Conservation (phyloP, 345 rosid genomes). For the Erucastrum elatum region DNA sequence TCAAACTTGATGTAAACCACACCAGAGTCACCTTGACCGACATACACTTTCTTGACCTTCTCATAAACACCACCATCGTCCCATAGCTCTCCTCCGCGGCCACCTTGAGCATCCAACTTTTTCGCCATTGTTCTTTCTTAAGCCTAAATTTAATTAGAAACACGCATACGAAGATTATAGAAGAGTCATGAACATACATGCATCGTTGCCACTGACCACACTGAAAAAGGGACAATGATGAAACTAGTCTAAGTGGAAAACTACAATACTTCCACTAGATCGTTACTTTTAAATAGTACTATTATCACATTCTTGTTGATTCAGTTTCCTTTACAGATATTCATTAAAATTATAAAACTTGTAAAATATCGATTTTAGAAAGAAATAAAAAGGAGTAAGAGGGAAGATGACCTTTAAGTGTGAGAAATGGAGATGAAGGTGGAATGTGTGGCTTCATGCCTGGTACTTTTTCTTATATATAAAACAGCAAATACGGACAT, state of each 20-base stretch:
- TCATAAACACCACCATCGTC: conserved; percentile 13
- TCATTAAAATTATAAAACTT: neutral
- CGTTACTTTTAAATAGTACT: neutral
- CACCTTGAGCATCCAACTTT: conserved; percentile 24
- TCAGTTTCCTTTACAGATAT: neutral
- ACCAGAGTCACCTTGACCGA: conserved; percentile 37
- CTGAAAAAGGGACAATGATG: conserved; percentile 4
- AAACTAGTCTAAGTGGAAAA: neutral
- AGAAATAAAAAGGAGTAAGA: neutral
- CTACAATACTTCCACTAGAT: conserved; percentile 1
- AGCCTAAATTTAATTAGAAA: conserved; percentile 12
- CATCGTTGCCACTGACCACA: neutral
- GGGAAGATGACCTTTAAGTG: conserved; percentile 21
- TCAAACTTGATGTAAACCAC: conserved; percentile 37
- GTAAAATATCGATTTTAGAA: neutral
- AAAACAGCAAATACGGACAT: neutral
- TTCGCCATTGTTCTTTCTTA: conserved; percentile 24
- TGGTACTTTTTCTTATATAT: conserved; percentile 13
- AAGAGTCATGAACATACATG: neutral
- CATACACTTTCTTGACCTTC: conserved; percentile 34
- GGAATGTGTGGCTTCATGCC: conserved; percentile 7
- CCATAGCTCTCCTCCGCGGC: conserved; percentile 13
- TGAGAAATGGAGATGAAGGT: conserved; percentile 9
- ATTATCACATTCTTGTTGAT: neutral
- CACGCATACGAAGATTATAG: neutral